Evolutionary conservation across 2,329 filamentous ascomycete genomes (phyloP).

Genomic region (Colletotrichum noveboracense): DNA sequence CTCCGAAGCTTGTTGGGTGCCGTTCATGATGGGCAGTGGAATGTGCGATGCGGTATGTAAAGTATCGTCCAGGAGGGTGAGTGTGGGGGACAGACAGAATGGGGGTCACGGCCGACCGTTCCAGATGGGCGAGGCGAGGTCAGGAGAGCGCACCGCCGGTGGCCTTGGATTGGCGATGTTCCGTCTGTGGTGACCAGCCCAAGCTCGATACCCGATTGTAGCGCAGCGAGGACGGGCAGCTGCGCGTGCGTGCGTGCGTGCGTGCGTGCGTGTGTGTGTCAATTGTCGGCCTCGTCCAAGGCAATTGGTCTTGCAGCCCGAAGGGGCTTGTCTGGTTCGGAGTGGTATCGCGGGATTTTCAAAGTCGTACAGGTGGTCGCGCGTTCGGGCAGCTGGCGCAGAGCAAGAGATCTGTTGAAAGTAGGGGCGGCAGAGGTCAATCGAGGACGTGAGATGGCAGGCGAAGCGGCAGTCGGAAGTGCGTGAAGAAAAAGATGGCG

Average conservation of each 20-base stretch:
- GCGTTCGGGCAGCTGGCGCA: neutral
- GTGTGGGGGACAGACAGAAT: neutral
- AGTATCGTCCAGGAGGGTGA: neutral
- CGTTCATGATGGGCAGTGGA: constrained; percentile 18
- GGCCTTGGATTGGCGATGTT: constrained; percentile 1
- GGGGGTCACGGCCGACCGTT: neutral
- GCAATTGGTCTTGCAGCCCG: neutral
- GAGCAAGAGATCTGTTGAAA: neutral
- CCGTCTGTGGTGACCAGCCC: constrained; percentile 1
- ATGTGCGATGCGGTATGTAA: neutral
- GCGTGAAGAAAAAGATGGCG: neutral
- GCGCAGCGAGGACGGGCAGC: neutral
- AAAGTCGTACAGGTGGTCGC: neutral
- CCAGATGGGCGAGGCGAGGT: neutral
- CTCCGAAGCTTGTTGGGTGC: constrained; percentile 17
- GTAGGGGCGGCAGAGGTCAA: neutral
- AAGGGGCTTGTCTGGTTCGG: neutral
- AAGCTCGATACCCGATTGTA: neutral
- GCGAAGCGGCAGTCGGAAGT: neutral
- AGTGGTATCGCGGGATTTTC: neutral
- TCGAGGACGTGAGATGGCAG: neutral
- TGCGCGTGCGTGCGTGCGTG: neutral
- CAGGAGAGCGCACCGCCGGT: neutral
- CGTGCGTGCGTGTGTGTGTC: neutral
- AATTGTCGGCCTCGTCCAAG: neutral